These are phyloP conservation scores for Friedmanniomyces endolithicus DNA, from an alignment of 495 filamentous ascomycete genomes.

Conservation along the genomic window DNA sequence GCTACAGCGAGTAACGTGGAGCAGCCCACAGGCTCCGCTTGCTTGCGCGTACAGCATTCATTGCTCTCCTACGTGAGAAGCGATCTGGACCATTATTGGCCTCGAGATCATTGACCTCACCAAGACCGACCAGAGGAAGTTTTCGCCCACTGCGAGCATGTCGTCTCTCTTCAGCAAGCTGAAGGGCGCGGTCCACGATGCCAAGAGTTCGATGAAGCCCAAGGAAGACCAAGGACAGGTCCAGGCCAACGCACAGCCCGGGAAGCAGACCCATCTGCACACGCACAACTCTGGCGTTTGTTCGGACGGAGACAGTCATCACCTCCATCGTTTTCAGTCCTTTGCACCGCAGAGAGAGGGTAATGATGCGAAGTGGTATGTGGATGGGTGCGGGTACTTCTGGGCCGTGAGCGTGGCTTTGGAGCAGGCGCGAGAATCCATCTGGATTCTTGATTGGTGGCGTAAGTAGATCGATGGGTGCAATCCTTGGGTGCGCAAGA, in stretches of 20 bases:
- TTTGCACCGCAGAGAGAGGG: slow-evolving; percentile 59
- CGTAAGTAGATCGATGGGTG: too few relatives aligned
- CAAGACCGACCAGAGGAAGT: not conserved
- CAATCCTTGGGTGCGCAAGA: too few relatives aligned
- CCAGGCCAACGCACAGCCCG: slow-evolving; percentile 6
- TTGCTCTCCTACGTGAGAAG: not conserved
- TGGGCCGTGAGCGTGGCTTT: slow-evolving; percentile 76
- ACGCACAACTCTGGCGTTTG: slow-evolving; percentile 40
- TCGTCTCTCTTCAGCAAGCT: slow-evolving; percentile 45
- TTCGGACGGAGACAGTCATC: slow-evolving; percentile 30
- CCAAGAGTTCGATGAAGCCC: slow-evolving; percentile 38
- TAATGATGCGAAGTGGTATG: slow-evolving; percentile 77
- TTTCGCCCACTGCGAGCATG: slow-evolving; percentile 18
- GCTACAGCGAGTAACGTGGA: too few relatives aligned
- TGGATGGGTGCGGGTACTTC: slow-evolving; percentile 87
- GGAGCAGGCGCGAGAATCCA: slow-evolving; percentile 68
- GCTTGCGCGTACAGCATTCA: too few relatives aligned
- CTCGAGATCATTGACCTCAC: not conserved
- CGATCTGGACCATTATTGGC: not conserved
- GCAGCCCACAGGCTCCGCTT: too few relatives aligned
- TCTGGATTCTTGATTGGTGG: slow-evolving; percentile 97
- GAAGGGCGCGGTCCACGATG: slow-evolving; percentile 40
- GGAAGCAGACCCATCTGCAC: slow-evolving; percentile 33
- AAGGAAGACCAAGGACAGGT: slow-evolving; percentile 13
- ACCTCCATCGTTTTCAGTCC: slow-evolving; percentile 61